Evolutionary conservation across 1,139 yeast species (phyloP), one percentile per base, ranked within the genome.

Genomic region (Diutina sp.): DNA sequence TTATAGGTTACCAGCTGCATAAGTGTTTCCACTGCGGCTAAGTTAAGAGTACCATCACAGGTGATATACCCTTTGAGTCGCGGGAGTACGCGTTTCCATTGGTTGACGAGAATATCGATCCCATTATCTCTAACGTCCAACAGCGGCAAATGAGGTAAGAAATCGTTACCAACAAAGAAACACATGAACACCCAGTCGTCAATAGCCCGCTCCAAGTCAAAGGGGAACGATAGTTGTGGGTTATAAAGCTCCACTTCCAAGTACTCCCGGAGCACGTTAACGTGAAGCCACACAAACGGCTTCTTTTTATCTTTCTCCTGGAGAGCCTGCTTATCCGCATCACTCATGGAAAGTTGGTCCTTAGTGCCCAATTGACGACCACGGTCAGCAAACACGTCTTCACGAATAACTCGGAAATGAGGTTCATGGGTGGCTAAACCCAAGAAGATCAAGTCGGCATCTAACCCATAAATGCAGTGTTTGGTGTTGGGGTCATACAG

Each of bases 371-470:
- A 69, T 48, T 72, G 68, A 32, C 72, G 66, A 58, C 73, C 72
- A 58, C 82, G 83, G 8, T 98, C 98, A 73, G 93, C 95, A 0
- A 83, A 80, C 29, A 95, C 99, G 71, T 95, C 99, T 72, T 95
- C 99, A 75, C 99, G 85, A 60, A 95, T 77, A 59, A 95, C 74
- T 9, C 97, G 90, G 72, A 93, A 90, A 71, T 95, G 98, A 21
- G 98, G 97, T 64, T 90, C 98, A 68, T 95, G 99, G 30, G 96
- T 87, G 2, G 93, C 96, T 57, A 95, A 77, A n/a, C 98, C 98
- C 70, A 95, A 79, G 84, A 95, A 89, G 65, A 95, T 95, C 66
- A 95, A 78, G 74, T 95, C 99, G 6, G 99, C 99, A 75, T 95
- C 99, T 64, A 95, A 78, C 57, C 99, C 99, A 67, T 95, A 95